Evolutionary conservation across 345 rosid genomes (phyloP), one percentile per base, ranked within the genome.

Genomic region (Capsella bursapastoris): DNA sequence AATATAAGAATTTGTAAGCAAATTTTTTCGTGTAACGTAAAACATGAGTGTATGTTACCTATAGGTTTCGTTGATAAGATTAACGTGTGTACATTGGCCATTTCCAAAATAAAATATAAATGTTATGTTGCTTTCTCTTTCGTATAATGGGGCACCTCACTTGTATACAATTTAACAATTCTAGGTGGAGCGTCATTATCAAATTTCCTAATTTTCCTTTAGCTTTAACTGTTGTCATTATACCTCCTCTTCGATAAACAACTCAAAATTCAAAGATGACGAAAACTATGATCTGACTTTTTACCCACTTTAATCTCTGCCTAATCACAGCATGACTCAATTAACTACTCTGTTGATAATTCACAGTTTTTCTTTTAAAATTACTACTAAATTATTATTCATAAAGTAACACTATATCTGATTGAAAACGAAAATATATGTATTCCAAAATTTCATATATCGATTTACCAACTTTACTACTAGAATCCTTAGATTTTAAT

Each of bases 171-270:
- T 34, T 34, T 34, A 8, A 22, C 25, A 44, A 47, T 70, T 29
- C 11, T 70, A 12, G 72, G 76, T 77, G 76, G 40, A 13, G 72
- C 55, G 76, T 77, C 80, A 11, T 49, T 64, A 64, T 77, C 72
- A 58, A 10, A 0, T 29, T 69, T 7, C 37, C 43, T 35, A 22
- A n/a, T 48, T 68, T 61, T 27, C 37, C 34, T 64, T 64, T 70
- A 22, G 28, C 66, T 70, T 64, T 31, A 57, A 64, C 12, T 77
- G 31, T 47, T 55, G 5, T 62, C 71, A 62, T 55, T 49, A 29
- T 34, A 16, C 25, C 31, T 49, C 12, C 14, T 71, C 28, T 49
- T 49, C n/a, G 7, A 34, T 58, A 71, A 51, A 41, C 61, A 65
- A 71, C 68, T 56, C 60, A 6, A 51, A 50, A 34, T 50, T 78